Base-by-base conservation (phyloP, 805 yeast species). In the Yarrowia yakushimensis region DNA sequence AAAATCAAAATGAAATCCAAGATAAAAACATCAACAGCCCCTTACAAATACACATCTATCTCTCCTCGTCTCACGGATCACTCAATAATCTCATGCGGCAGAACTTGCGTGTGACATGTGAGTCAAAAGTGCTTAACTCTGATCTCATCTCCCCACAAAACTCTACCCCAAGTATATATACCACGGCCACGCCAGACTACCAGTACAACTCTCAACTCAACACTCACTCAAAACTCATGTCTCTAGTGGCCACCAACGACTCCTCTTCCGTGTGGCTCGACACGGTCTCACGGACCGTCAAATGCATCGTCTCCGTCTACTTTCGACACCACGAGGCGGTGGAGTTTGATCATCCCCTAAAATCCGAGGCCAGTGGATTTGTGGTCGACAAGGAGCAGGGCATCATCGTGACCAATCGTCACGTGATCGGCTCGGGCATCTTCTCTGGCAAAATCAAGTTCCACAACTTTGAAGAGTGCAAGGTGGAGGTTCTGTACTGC, bases 401-500 rank as follows among this genome's bases (percentile, higher is more conserved):
- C 17, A 82, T 91, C 64, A 90, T 92, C 65, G 78, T 92, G 71
- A 92, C 97, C 9, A 92, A 92, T 75, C 82, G 97, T 69, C 97
- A 92, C 71, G 97, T 92, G 50, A 97, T 92, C 41, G 96, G 97
- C 1, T 91, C 97, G 0, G 97, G 97, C 15, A 97, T 97, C 0
- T 91, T 92, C 72, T 82, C 85, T 30, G 97, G 97, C 0, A 90
- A 87, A 70, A 96, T 88, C 0, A 90, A 92, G 1, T 92, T 92
- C 71, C 96, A 92, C 71, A 92, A 92, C 72, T 97, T 91, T 74
- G 97, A 92, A 73, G 97, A 91, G 74, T 88, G 90, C 59, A 89
- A 85, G 42, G 96, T 90, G 4, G 83, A 79, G 60, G 96, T 96
- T 2, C 82, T 90, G 23, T 91, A 90, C 72, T 81, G 97, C 70